phyloP scores from a whole-genome alignment of 2,329 filamentous ascomycete species.

The Clarireedia monteithiana region DNA sequence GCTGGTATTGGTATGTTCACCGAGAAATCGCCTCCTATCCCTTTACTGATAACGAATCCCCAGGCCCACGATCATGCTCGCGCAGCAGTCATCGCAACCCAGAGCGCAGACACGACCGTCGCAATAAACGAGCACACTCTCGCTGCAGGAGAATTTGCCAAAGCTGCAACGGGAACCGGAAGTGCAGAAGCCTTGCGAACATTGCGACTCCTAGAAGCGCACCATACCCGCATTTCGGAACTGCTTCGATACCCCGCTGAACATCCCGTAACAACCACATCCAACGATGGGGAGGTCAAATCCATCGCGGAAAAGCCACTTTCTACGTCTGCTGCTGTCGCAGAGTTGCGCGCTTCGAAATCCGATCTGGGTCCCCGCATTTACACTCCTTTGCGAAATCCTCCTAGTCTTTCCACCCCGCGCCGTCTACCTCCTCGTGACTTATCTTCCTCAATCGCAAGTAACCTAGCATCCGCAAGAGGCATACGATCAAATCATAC shows the following conservation, averaged over 20 bases:
- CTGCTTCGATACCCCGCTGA: slow-evolving; percentile 62
- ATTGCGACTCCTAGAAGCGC: slow-evolving; percentile 74
- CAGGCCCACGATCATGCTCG: slow-evolving; percentile 85
- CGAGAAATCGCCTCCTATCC: slow-evolving; percentile 16
- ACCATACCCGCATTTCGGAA: slow-evolving; percentile 77
- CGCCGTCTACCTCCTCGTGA: slow-evolving; percentile 51
- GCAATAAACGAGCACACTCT: slow-evolving; percentile 83
- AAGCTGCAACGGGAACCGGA: slow-evolving; percentile 65
- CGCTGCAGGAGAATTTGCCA: slow-evolving; percentile 82
- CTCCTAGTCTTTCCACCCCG: slow-evolving; percentile 23
- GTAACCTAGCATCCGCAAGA: slow-evolving; percentile 76
- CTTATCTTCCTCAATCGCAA: slow-evolving; percentile 75
- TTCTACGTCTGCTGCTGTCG: slow-evolving; percentile 27
- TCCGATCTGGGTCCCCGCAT: slow-evolving; percentile 25
- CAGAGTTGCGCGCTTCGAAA: slow-evolving; percentile 27
- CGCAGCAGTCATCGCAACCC: slow-evolving; percentile 68
- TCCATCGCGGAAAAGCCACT: slow-evolving; percentile 23
- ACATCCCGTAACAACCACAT: slow-evolving; percentile 18
- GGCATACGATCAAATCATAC: slow-evolving; percentile 64
- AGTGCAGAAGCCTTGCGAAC: slow-evolving; percentile 71
- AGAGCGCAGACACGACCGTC: slow-evolving; percentile 62
- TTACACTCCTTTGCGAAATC: slow-evolving; percentile 21
- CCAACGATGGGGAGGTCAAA: slow-evolving; percentile 24
- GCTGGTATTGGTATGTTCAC: slow-evolving; percentile 49
- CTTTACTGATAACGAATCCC: slow-evolving; percentile 6